These are phyloP conservation scores for Neofusicoccum umdonicola DNA, from an alignment of 2,329 filamentous ascomycete species.

Conservation along the genomic window DNA sequence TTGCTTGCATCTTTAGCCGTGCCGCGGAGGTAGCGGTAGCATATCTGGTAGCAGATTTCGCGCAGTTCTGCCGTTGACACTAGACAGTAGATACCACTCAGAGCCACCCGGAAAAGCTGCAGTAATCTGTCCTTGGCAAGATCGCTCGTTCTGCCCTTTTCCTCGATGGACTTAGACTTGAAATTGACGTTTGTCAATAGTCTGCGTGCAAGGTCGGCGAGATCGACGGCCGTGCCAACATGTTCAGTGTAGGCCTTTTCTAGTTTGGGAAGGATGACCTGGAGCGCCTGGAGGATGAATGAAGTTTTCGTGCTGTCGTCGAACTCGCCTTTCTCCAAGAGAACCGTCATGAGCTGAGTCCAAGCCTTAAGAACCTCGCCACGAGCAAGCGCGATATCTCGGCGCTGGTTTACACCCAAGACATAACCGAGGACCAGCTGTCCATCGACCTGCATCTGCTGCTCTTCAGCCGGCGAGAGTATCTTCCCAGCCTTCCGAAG, in stretches of 20 bases:
- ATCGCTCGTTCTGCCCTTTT: conserved; percentile 48
- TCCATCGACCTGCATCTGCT: conserved; percentile 54
- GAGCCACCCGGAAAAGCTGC: conserved; percentile 83
- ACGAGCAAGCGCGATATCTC: conserved; percentile 55
- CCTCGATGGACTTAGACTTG: conserved; percentile 34
- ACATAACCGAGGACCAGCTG: conserved; percentile 23
- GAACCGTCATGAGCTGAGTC: conserved; percentile 79
- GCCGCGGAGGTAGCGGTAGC: conserved; percentile 77
- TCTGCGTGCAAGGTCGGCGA: conserved; percentile 73
- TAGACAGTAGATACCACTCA: conserved; percentile 75
- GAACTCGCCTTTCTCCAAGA: conserved; percentile 79
- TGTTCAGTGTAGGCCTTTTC: conserved; percentile 72
- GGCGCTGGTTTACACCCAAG: conserved; percentile 24
- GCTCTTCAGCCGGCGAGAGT: conserved; percentile 29
- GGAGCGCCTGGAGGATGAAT: conserved; percentile 81
- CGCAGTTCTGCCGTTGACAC: conserved; percentile 69
- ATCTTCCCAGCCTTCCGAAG: conserved; percentile 44
- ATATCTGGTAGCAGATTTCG: conserved; percentile 86
- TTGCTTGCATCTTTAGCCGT: conserved; percentile 47
- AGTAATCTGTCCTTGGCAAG: conserved; percentile 85
- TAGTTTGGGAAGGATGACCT: conserved; percentile 83
- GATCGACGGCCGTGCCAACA: conserved; percentile 67
- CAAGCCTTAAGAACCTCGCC: conserved; percentile 75
- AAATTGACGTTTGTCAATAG: conserved; percentile 71
- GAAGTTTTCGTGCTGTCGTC: conserved; percentile 68